phyloP scores from a whole-genome alignment of 106 monocot genomes.

The Dendrobium chrysotoxum region DNA sequence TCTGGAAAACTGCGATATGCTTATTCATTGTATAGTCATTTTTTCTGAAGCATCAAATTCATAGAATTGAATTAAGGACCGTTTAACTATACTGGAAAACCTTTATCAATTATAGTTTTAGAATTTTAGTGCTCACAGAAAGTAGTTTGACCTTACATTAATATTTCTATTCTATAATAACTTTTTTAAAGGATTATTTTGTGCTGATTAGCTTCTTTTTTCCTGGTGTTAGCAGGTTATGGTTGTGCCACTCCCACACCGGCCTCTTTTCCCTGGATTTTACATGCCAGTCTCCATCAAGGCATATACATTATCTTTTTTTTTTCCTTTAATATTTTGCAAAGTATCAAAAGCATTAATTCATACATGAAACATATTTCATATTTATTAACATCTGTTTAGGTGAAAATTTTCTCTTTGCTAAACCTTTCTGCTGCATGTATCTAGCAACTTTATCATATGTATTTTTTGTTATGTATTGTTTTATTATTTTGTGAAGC shows the following conservation, averaged over 20 bases:
- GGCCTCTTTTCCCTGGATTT: slow-evolving; percentile 88
- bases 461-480: neutral
- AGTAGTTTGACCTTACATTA: neutral
- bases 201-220: neutral
- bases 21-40: neutral
- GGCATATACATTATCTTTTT: slow-evolving; percentile 24
- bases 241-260: slow-evolving; percentile 77
- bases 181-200: neutral
- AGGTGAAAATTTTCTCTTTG: neutral
- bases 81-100: neutral
- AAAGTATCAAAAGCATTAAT: neutral
- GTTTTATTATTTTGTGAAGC: neutral
- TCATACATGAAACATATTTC: neutral
- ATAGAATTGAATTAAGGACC: neutral
- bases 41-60: neutral
- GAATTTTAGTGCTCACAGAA: neutral
- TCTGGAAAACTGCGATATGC: neutral
- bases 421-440: neutral
- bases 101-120: neutral
- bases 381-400: neutral
- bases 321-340: neutral
- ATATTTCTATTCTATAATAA: neutral
- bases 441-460: neutral
- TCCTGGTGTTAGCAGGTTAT: slow-evolving; percentile 45
- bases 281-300: slow-evolving; percentile 88